Conservation (phyloP, 73 alveolate genomes). For the Paramecium sexaurelia region DNA sequence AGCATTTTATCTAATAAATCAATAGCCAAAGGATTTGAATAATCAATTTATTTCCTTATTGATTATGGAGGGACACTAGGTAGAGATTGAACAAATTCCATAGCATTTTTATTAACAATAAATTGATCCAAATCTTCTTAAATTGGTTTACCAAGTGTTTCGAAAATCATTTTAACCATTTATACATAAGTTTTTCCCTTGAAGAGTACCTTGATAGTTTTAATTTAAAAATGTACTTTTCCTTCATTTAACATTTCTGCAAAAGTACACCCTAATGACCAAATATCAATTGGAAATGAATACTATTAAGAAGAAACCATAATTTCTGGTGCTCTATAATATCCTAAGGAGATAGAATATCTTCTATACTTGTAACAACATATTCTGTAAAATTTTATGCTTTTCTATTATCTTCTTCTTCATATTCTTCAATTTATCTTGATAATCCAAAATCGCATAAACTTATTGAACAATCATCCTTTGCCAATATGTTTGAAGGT, state of each 20-base stretch:
- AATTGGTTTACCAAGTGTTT: constrained; percentile 59
- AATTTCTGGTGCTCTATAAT: constrained; percentile 85
- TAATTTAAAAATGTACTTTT: neutral
- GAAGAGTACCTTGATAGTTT: constrained; percentile 68
- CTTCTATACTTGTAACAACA: constrained; percentile 72
- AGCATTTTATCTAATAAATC: constrained; percentile 68
- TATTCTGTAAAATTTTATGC: constrained; percentile 72
- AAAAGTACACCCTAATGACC: constrained; percentile 85
- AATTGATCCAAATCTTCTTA: constrained; percentile 57
- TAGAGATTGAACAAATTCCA: constrained; percentile 55
- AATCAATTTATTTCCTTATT: constrained; percentile 4
- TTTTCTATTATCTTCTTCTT: constrained; percentile 59
- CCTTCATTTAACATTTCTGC: constrained; percentile 76
- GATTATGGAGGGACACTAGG: constrained; percentile 51
- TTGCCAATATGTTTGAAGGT: constrained; percentile 68
- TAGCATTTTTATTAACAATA: constrained; percentile 49
- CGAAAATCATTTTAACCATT: constrained; percentile 74
- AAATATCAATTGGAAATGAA: constrained; percentile 77
- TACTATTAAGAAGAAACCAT: constrained; percentile 74
- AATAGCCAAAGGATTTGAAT: constrained; percentile 56
- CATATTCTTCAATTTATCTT: constrained; percentile 62
- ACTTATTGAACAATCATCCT: constrained; percentile 65
- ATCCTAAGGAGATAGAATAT: constrained; percentile 32
- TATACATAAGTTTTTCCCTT: constrained; percentile 76
- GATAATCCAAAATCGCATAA: constrained; percentile 69